Base-by-base conservation (phyloP, 352 stramenopile species). In the Phytophthora hibernalis region DNA sequence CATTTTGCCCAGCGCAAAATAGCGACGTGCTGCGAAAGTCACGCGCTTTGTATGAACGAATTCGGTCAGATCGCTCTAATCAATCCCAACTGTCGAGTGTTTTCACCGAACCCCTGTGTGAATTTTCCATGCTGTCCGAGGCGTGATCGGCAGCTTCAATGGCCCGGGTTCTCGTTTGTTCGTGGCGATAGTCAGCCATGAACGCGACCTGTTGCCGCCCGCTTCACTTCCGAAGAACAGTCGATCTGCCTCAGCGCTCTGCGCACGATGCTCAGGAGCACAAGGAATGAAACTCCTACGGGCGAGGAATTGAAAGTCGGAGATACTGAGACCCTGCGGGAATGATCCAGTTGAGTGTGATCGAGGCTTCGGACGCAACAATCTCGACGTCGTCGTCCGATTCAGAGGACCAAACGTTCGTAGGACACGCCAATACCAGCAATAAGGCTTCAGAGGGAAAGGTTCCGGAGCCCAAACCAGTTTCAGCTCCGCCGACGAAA, bases 341-440 rank as follows among this genome's bases (percentile, higher is more conserved):
- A 47, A 47, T 61, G 13, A 38, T 68, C 47, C 51, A 68, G 30
- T 33, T 72, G 13, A 18, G 45, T 18, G 61, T 70, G 8, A 10
- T 59, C 20, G 52, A 54, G 16, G 20, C 45, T 9, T 69, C 65
- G 31, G 42, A 45, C 37, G 15, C 30, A 18, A 42, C 65, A 21
- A 57, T 53, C 5, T 71, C 56, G 21, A 57, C 50, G 6, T 58
- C 64, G 12, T 65, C 60, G 24, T 69, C 53, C 21, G 22, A 44
- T 43, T 61, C 59, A 6, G 65, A 65, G 16, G 40, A 70, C 42
- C 52, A 69, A 24, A 65, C 58, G 6, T 69, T 65, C 35, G 21
- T 68, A 45, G 22, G 16, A 40, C 51, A 54, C n/a, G 18, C 11
- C 26, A 30, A 60, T 21, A 21, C 3, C 18, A 68, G 51, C 24